Evolutionary conservation across 306 rosid species (phyloP).

Genomic region (Prosopis cineraria): DNA sequence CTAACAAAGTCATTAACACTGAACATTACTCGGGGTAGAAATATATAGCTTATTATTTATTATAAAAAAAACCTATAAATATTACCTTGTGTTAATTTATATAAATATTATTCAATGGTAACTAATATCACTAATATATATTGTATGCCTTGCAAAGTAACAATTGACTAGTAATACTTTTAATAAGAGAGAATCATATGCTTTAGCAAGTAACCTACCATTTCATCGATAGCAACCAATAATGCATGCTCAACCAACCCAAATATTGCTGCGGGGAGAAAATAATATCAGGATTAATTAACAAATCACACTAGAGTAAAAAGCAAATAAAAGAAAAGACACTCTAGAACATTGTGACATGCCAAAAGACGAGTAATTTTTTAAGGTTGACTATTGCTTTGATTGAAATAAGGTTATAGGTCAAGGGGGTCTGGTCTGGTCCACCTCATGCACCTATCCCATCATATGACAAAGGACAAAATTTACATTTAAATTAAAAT

Average conservation of each 20-base stretch:
- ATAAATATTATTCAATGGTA: background rate
- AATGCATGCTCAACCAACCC: slow-evolving; percentile 38
- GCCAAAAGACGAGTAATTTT: slow-evolving; percentile 26
- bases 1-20: too few relatives aligned
- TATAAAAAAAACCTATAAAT: too few relatives aligned
- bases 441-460: slow-evolving; percentile 47
- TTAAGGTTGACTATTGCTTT: slow-evolving; percentile 74
- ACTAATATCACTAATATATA: background rate
- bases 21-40: too few relatives aligned
- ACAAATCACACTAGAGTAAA: slow-evolving; percentile 26
- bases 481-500: slow-evolving; percentile 41
- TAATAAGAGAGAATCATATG: background rate
- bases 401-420: slow-evolving; percentile 53
- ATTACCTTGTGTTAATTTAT: background rate
- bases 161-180: background rate
- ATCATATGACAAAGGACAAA: slow-evolving; percentile 66
- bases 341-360: slow-evolving; percentile 23
- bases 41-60: too few relatives aligned
- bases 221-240: slow-evolving; percentile 32
- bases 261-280: slow-evolving; percentile 17
- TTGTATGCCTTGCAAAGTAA: slow-evolving; percentile 1
- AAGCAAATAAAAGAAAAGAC: too few relatives aligned
- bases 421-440: slow-evolving; percentile 53
- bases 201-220: slow-evolving; percentile 53
- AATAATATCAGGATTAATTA: background rate